Base-by-base conservation (phyloP, 23 red algal genomes). In the Pyropia yezoensis region DNA sequence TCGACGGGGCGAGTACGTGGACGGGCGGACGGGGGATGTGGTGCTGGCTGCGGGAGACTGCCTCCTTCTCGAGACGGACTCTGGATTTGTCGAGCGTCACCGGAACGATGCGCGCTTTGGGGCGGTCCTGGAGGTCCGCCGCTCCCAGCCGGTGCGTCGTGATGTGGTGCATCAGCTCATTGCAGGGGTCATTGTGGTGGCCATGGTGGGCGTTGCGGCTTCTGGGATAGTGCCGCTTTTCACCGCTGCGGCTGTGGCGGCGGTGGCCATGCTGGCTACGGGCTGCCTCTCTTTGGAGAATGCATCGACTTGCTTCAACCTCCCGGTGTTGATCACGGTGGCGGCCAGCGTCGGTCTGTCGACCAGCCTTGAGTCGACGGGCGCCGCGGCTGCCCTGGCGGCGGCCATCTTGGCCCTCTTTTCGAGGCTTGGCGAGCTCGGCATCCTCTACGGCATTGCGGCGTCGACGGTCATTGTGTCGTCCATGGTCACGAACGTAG, bases 21-120 rank as follows among this genome's bases (percentile, higher is more conserved):
- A 67, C 30, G 58, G 77, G 14, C 49, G 50, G 32, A 88, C 77
- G 62, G 82, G 71, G 17, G 82, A 88, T 63, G 77, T 88, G 29
- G 45, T 53, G 49, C 72, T 88, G 3, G 7, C 28, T 2, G 72
- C 62, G 23, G 82, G 82, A 14, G 82, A 88, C 70, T 61, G 71
- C 33, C 54, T 88, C 14, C 64, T 88, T 24, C 71, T 88, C 14
- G 82, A 88, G 21, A 65, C 82, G n/a, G 73, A 71, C 7, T 25
- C 72, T 0, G 82, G 77, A 15, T 88, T 88, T 33, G 82, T 53
- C 19, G 50, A 77, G 50, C 49, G 22, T 20, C 77, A 77, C 52
- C 71, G 62, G 33, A 65, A 75, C n/a, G 82, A 88, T 21, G 52
- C 71, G 2, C 67, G 77, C 73, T 88, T 88, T 63, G 73, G 71